Base-by-base conservation (phyloP, 106 monocot genomes). In the Apostasia ramifera region DNA sequence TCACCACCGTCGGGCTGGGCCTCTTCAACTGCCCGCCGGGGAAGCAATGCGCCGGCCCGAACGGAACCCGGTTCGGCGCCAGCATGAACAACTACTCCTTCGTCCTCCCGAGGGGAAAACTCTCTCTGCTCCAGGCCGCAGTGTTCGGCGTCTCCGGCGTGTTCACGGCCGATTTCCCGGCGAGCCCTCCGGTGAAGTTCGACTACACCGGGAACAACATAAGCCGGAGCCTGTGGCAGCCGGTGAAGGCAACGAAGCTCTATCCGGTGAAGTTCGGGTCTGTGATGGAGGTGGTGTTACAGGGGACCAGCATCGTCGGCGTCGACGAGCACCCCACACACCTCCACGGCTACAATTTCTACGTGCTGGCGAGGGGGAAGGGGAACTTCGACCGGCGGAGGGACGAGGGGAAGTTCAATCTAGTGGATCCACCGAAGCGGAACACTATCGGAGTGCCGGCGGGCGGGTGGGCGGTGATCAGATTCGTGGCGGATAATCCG, bases 21-120 rank as follows among this genome's bases (percentile, higher is more conserved):
- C 73, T 84, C 4, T 73, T 81, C 73, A 64, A 61, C 75, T 84
- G 83, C 72, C 69, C 53, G 0, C 81, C 50, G 0, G 53, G 75
- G 8, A 61, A 57, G 59, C 48, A 6, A 4, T 82, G 81, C 76
- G 69, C 53, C 7, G 76, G 84, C 1, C 88, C 81, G 1, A 76
- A 75, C 41, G 73, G 67, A 1, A 76, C 76, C 58, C 66, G 76
- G 10, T 71, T 83, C 40, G 71, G 58, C 26, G 85, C 89, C 37
- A 85, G 85, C 75, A 80, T 85, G 68, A 89, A 89, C 77, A 89
- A 89, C 66, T 46, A 75, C 51, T 85, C 89, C 2, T 89, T 85
- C 65, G 61, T 70, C 1, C 38, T 77, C 37, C 89, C 89, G 0
- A 65, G 47, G 2, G 80, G 61, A 2, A 26, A 26, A 0, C 9